Conservation (phyloP, 2,329 filamentous ascomycete species). For the Rhinocladiella mackenziei region DNA sequence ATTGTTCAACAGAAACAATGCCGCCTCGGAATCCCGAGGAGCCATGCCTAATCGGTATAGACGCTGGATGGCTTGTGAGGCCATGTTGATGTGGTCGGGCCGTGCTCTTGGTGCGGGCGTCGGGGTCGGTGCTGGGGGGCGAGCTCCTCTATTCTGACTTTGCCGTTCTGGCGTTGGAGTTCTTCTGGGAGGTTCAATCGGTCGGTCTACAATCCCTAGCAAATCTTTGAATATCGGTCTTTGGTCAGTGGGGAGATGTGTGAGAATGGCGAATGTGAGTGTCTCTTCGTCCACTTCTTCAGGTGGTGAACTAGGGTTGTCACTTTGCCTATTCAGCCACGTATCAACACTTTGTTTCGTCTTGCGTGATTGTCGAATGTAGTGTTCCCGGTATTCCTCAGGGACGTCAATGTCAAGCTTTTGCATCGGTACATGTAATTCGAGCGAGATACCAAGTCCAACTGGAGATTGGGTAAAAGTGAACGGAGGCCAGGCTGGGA, state of each 20-base stretch:
- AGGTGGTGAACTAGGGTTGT: constrained; percentile 68
- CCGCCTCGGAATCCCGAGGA: constrained; percentile 80
- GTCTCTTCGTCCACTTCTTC: constrained; percentile 94
- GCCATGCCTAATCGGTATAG: constrained; percentile 70
- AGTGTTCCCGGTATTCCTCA: constrained; percentile 88
- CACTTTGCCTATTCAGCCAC: constrained; percentile 77
- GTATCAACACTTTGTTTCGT: constrained; percentile 85
- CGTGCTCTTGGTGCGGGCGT: constrained; percentile 67
- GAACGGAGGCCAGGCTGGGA: constrained; percentile 87
- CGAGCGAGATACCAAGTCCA: constrained; percentile 53
- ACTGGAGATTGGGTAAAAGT: constrained; percentile 59
- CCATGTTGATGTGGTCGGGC: constrained; percentile 67
- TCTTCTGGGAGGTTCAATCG: constrained; percentile 33
- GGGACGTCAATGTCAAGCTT: constrained; percentile 92
- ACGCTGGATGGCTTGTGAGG: constrained; percentile 73
- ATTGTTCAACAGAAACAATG: constrained; percentile 81
- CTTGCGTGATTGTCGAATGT: constrained; percentile 85
- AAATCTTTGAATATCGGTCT: constrained; percentile 79
- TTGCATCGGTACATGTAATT: constrained; percentile 58
- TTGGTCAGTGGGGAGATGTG: constrained; percentile 71
- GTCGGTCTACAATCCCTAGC: constrained; percentile 56
- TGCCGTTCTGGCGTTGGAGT: constrained; percentile 27
- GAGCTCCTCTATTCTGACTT: constrained; percentile 8
- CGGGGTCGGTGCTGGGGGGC: constrained; percentile 37
- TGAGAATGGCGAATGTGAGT: constrained; percentile 86